Base-by-base conservation (phyloP, 768 basidiomycete species). In the Imleria badia region DNA sequence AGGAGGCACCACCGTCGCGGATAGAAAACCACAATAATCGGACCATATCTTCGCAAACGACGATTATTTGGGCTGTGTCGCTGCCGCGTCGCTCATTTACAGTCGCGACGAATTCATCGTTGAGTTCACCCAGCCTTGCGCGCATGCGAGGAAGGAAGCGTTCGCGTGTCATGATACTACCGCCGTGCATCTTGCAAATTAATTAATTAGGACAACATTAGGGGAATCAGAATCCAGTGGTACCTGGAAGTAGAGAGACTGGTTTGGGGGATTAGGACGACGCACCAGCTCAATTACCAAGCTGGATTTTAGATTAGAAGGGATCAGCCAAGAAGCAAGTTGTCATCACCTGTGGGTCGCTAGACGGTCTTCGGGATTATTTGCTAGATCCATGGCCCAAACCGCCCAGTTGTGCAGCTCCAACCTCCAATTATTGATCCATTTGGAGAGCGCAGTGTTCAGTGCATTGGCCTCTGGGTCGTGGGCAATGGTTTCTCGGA, bases 11-110 rank as follows among this genome's bases (percentile, higher is more conserved):
- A 8, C 65, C 65, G 40, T 72, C 66, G 5, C 60, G 59, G 19
- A 66, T 47, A 23, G 68, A 68, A 45, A 72, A 68, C 71, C 71
- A 71, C 36, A 71, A 47, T 12, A 66, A 49, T 17, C 71, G 69
- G 20, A 60, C 35, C 26, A 67, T 30, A 33, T 55, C 60, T 34
- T 66, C 60, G 20, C 63, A 63, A 11, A 55, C 6, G 42, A 72
- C 42, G 26, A 63, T 51, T 42, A 66, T 68, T 45, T 72, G 70
- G 13, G 56, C 54, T 1, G 70, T 71, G 48, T 72, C 62, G 36
- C 44, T 60, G 29, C 30, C 58, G 17, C 66, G 61, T n/a, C 39
- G 54, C 45, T 70, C 63, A 7, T 58, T 63, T 22, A 62, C 36
- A 29, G 53, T 60, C 9, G 54, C 59, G 19, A 62, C 50, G 9